Base-by-base conservation (phyloP, 225 moss, liverwort and hornwort genomes). In the Antitrichia curtipendula region DNA sequence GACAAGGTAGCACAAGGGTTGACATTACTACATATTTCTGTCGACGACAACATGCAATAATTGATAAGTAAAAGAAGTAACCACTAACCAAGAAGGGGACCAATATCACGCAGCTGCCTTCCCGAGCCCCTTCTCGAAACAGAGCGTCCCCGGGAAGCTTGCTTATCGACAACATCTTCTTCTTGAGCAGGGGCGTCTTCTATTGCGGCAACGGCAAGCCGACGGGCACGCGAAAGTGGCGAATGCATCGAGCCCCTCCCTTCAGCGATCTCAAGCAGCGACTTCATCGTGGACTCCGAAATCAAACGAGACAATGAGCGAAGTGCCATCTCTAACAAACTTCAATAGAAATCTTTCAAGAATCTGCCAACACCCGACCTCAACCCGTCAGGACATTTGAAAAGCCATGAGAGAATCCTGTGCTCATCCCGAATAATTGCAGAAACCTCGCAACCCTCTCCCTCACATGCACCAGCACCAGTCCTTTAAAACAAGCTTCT, bases 61-160 rank as follows among this genome's bases (percentile, higher is more conserved):
- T 47, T n/a, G 13, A 76, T 40, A 22, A 13, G 27, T 43, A 43
- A 61, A 75, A 73, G 73, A 60, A 43, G 41, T 31, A 24, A 75
- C 75, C 69, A 89, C 91, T 89, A 32, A 91, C 89, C 91, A 56
- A 91, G 47, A 81, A 91, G 75, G n/a, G 86, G 86, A 84, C 72
- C 86, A 59, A 77, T 41, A 18, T 57, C 49, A 43, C 84, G 86
- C 75, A 79, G 50, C 34, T 86, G 88, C 84, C 80, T 88, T 90
- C 60, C 87, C 73, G 13, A 84, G 38, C 50, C 84, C 80, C 84
- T 87, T 36, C 86, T 74, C 27, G 61, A 81, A 68, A 41, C 7
- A 22, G 49, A 22, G 12, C 21, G 74, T 50, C 80, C 88, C 64
- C 43, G 45, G n/a, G 41, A 57, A 41, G 38, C 47, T 36, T 83